Evolutionary conservation across 805 yeast species (phyloP).

Genomic region (Ogataea nakhonphanomensis): DNA sequence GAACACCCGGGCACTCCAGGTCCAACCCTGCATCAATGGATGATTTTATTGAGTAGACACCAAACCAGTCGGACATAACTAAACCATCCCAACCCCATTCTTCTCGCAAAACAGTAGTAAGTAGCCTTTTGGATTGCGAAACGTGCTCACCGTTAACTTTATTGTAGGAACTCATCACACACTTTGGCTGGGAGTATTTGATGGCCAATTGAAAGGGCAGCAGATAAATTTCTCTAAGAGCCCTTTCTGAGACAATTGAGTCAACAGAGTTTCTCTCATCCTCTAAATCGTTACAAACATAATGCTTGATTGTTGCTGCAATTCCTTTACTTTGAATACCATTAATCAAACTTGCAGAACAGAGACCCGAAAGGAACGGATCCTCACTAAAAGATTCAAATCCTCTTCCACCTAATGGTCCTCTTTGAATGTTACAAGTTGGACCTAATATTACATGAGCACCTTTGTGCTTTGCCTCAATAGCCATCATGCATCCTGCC

Average conservation of each 20-base stretch:
- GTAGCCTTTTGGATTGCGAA: slow-evolving; percentile 42
- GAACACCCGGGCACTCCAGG: slow-evolving; percentile 67
- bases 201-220: slow-evolving; percentile 63
- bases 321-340: slow-evolving; percentile 55
- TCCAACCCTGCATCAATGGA: slow-evolving; percentile 56
- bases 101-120: slow-evolving; percentile 46
- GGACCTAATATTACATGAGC: slow-evolving; percentile 41
- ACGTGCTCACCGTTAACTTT: slow-evolving; percentile 60
- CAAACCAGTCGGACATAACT: slow-evolving; percentile 66
- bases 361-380: slow-evolving; percentile 40
- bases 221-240: slow-evolving; percentile 62
- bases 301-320: slow-evolving; percentile 61
- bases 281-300: slow-evolving; percentile 61
- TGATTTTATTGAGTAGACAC: slow-evolving; percentile 48
- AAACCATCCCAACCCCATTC: slow-evolving; percentile 62
- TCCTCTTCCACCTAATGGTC: slow-evolving; percentile 40
- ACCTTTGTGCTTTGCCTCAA: slow-evolving; percentile 43
- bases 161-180: slow-evolving; percentile 63
- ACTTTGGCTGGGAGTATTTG: slow-evolving; percentile 48
- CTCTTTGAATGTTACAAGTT: slow-evolving; percentile 40
- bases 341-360: slow-evolving; percentile 46
- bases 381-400: slow-evolving; percentile 23
- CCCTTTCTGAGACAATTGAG: slow-evolving; percentile 53
- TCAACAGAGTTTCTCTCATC: slow-evolving; percentile 50
- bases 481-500: slow-evolving; percentile 43